Conservation (phyloP, 1,139 yeast genomes). For the Geotrichum citri-aurantii region DNA sequence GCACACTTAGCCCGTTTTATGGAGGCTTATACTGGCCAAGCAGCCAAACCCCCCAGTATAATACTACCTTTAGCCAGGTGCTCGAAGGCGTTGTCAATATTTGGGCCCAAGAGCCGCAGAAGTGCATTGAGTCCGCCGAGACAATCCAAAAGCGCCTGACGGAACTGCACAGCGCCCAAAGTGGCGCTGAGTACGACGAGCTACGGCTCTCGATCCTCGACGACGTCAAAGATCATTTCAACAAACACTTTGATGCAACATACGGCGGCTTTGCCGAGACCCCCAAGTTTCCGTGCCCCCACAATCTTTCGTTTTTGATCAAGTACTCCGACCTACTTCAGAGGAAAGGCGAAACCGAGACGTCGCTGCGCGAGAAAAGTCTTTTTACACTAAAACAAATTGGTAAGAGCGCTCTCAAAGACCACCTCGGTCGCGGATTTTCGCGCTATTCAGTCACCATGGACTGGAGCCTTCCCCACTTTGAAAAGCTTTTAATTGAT, state of each 20-base stretch:
- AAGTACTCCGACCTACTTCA: conserved; percentile 21
- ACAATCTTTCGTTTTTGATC: conserved; percentile 32
- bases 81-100: conserved; percentile 29
- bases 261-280: conserved; percentile 37
- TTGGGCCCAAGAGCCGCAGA: conserved; percentile 30
- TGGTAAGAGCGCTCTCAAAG: conserved; percentile 38
- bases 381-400: conserved; percentile 31
- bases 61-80: conserved; percentile 21
- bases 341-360: conserved; percentile 7
- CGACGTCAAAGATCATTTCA: conserved; percentile 29
- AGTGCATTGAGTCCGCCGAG: conserved; percentile 28
- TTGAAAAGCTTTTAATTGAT: conserved; percentile 39
- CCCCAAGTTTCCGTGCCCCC: conserved; percentile 38
- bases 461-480: conserved; percentile 41
- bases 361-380: conserved; percentile 7
- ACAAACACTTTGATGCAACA: conserved; percentile 27
- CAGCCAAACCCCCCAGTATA: conserved; percentile 15
- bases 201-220: conserved; percentile 23
- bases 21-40: conserved; percentile 40
- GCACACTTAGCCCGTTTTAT: conserved; percentile 34
- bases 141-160: conserved; percentile 24
- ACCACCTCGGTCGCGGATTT: conserved; percentile 38
- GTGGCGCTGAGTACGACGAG: conserved; percentile 25
- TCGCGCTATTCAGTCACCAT: conserved; percentile 38
- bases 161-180: conserved; percentile 28